A percentile compares a stretch with the other conserved stretches of the same genome.
Conservation (phyloP, 495 filamentous ascomycete species). For the Aspergillus biplanus region DNA sequence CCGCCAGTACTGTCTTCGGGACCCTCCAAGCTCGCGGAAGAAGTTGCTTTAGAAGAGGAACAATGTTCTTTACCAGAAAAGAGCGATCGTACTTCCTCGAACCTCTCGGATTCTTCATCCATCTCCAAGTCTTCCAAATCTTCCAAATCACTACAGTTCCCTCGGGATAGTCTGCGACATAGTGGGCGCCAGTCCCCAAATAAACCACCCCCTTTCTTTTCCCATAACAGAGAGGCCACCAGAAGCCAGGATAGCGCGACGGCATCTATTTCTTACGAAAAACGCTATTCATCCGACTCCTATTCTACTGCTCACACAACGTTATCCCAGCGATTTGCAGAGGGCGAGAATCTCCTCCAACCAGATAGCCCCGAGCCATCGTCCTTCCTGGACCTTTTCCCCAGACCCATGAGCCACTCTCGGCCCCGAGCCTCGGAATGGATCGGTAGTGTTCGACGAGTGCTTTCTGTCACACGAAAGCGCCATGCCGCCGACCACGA, state of each 20-base stretch:
- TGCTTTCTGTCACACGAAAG: conserved; percentile 47
- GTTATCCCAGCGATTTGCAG: conserved; percentile 63
- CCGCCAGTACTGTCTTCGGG: conserved; percentile 1
- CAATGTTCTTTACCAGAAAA: conserved; percentile 36
- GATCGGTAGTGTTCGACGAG: conserved; percentile 61
- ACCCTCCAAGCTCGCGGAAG: conserved; percentile 1
- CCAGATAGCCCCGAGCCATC: conserved; percentile 16
- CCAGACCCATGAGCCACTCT: conserved; percentile 35
- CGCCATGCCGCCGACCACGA: conserved; percentile 27
- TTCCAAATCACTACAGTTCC: neutral
- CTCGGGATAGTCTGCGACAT: conserved; percentile 26
- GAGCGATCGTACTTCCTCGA: conserved; percentile 59
- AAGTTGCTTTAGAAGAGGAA: conserved; percentile 2
- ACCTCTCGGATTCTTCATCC: conserved; percentile 53
- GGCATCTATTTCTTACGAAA: conserved; percentile 34
- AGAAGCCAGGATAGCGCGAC: conserved; percentile 34
- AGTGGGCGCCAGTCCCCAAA: conserved; percentile 36
- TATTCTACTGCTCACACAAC: conserved; percentile 70
- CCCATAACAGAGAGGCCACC: conserved; percentile 27
- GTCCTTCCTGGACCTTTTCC: conserved; percentile 29
- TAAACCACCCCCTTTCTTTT: conserved; percentile 26
- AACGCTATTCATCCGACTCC: conserved; percentile 56
- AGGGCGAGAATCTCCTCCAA: conserved; percentile 65
- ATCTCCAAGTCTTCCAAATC: conserved; percentile 20
- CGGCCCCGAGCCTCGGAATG: conserved; percentile 50